Evolutionary conservation across 2,329 filamentous ascomycete species (phyloP), one percentile per base, ranked within the genome.

Genomic region (Fusarium nurragi): DNA sequence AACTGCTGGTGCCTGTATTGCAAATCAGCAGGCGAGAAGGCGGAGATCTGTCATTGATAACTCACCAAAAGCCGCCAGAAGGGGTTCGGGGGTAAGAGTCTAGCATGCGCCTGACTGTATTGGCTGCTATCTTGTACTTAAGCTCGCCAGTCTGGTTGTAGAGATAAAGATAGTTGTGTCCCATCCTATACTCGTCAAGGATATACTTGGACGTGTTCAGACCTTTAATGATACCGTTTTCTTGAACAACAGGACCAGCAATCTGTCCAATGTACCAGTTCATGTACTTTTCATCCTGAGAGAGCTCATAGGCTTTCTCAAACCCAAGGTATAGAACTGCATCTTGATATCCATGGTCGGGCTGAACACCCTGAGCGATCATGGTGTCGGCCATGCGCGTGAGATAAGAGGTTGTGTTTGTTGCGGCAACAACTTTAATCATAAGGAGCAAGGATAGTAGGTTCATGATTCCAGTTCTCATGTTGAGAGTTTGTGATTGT

Each of bases 151-250:
- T 81, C 44, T 77, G 69, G 51, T 79, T 77, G 65, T 81, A 81
- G 70, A 82, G 78, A 51, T 77, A 81, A 0, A 86, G 74, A 45
- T 83, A 76, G 60, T 81, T 83, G 55, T 83, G 81, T 11, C 83
- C 84, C 54, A 85, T 76, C 21, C 83, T 79, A 49, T 85, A 79
- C 60, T 85, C 80, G 61, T 83, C 80, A 1, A 83, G 75, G 2
- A 80, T 82, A 70, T 83, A 84, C 59, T 77, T 79, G 2, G 74
- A 75, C 9, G 78, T 75, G 36, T 82, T 77, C 76, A 83, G 84
- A 11, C 76, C 77, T 11, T 74, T 73, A 46, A 84, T 74, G 0
- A 78, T 80, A 10, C 84, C 84, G 37, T 84, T 73, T n/a, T 75
- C 65, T 5, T 75, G 68, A 10, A 86, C 78, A 9, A 86, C 75